A percentile compares a stretch with the other conserved stretches of the same genome.
These are phyloP conservation scores for Suhomyces coccinellae DNA, from an alignment of 1,139 yeast species.

Conservation along the genomic window DNA sequence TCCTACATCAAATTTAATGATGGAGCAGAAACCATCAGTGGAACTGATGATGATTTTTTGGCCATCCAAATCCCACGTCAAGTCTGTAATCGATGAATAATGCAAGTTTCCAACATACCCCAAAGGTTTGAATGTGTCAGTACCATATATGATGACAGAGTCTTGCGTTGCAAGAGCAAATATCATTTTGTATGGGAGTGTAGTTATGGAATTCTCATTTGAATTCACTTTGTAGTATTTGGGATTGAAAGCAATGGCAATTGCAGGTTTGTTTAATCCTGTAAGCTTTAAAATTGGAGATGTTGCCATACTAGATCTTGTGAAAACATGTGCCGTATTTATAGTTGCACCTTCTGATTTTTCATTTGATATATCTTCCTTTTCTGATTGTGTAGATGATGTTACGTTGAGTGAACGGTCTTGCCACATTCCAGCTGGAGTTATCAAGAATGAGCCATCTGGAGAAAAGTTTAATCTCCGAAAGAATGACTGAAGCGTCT, in stretches of 20 bases:
- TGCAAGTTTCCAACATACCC: constrained; percentile 80
- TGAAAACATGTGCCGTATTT: constrained; percentile 76
- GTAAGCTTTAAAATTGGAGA: constrained; percentile 79
- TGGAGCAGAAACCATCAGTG: constrained; percentile 91
- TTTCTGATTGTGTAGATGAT: constrained; percentile 11
- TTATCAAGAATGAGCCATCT: constrained; percentile 77
- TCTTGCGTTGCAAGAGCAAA: constrained; percentile 95
- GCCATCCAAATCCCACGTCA: constrained; percentile 84
- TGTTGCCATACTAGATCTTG: constrained; percentile 64
- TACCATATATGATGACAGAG: constrained; percentile 79
- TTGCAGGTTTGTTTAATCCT: constrained; percentile 79
- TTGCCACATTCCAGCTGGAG: constrained; percentile 66
- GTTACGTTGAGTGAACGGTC: neutral
- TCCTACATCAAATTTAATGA: constrained; percentile 50
- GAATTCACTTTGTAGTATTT: constrained; percentile 45
- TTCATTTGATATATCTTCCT: neutral
- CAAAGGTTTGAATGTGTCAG: constrained; percentile 65
- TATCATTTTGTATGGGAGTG: constrained; percentile 72
- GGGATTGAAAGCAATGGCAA: constrained; percentile 80
- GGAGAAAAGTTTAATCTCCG: constrained; percentile 84
- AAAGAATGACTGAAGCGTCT: constrained; percentile 85
- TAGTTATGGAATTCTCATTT: constrained; percentile 29
- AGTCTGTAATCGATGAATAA: constrained; percentile 84
- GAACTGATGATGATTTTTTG: constrained; percentile 72
- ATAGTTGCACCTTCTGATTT: neutral